Percentiles rank a stretch among this genome's conserved stretches.
phyloP scores from a whole-genome alignment of 2,329 filamentous ascomycete genomes.

The Botrytis squamosa region DNA sequence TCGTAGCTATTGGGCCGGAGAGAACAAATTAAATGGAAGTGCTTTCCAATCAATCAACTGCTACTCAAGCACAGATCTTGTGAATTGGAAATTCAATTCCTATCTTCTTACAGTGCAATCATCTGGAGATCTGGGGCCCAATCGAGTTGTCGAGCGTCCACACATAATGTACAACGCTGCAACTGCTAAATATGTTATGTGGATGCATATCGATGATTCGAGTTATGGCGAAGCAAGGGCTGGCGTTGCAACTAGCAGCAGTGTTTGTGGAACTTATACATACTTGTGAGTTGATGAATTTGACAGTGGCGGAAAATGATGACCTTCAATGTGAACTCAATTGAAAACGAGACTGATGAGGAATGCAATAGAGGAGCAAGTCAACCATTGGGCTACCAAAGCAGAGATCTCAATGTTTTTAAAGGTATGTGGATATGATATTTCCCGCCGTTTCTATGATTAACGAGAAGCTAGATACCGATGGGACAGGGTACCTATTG shows the following conservation, averaged over 20 bases:
- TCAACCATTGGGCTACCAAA: slow-evolving; percentile 39
- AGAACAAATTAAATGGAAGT: slow-evolving; percentile 64
- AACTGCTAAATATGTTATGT: slow-evolving; percentile 66
- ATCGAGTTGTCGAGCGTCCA: slow-evolving; percentile 63
- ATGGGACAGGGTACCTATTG: slow-evolving; percentile 60
- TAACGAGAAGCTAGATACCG: slow-evolving; percentile 50
- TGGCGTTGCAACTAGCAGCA: slow-evolving; percentile 59
- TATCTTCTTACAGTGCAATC: slow-evolving; percentile 54
- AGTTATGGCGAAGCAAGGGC: slow-evolving; percentile 63
- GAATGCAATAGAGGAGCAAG: slow-evolving; percentile 29
- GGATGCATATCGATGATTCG: slow-evolving; percentile 63
- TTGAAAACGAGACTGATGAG: neutral
- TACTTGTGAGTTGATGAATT: slow-evolving; percentile 41
- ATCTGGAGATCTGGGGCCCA: slow-evolving; percentile 58
- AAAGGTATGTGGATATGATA: slow-evolving; percentile 28
- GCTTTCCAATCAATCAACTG: slow-evolving; percentile 66
- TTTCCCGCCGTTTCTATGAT: neutral
- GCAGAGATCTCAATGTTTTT: slow-evolving; percentile 38
- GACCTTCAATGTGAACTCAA: neutral
- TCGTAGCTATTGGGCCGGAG: slow-evolving; percentile 54
- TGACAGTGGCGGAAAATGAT: neutral
- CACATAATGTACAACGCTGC: slow-evolving; percentile 66
- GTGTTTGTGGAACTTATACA: slow-evolving; percentile 60
- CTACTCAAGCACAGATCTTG: slow-evolving; percentile 61
- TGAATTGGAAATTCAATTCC: slow-evolving; percentile 62